phyloP scores from a whole-genome alignment of 2,329 filamentous ascomycete species.

The Aspergillus sp. region DNA sequence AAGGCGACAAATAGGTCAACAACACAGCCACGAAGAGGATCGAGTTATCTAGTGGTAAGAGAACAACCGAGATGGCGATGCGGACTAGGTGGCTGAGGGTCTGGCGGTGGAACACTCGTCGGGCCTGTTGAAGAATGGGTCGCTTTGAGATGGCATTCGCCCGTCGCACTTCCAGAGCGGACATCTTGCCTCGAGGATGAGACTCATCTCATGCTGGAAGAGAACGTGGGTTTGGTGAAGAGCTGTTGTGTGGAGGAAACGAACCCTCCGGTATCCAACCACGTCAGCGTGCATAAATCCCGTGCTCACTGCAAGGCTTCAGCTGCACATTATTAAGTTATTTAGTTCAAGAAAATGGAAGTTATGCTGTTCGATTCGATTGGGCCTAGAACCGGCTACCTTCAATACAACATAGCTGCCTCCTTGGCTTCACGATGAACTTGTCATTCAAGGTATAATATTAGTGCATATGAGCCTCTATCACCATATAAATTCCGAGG shows the following conservation, averaged over 20 bases:
- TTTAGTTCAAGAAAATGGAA: background rate
- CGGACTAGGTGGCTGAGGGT: slow-evolving; percentile 26
- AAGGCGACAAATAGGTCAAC: slow-evolving; percentile 28
- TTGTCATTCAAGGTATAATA: background rate
- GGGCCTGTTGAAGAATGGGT: slow-evolving; percentile 10
- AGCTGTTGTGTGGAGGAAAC: background rate
- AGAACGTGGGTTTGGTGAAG: background rate
- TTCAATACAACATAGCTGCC: no score
- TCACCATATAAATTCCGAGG: background rate
- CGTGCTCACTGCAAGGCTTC: background rate
- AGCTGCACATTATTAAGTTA: no score
- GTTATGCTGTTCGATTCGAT: background rate
- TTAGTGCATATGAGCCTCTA: background rate
- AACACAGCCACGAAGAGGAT: slow-evolving; percentile 43
- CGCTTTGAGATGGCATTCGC: slow-evolving; percentile 11
- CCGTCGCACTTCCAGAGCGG: slow-evolving; percentile 19
- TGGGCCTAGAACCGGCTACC: no score
- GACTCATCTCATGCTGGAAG: background rate
- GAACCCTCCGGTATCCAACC: slow-evolving; percentile 15
- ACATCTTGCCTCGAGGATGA: slow-evolving; percentile 17
- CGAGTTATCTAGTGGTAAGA: slow-evolving; percentile 52
- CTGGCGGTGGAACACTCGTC: slow-evolving; percentile 12
- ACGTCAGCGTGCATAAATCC: slow-evolving; percentile 22
- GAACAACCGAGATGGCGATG: slow-evolving; percentile 25
- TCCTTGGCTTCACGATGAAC: background rate